phyloP scores from a whole-genome alignment of 176 grass and related monocot species.

The Cymbopogon citratus region DNA sequence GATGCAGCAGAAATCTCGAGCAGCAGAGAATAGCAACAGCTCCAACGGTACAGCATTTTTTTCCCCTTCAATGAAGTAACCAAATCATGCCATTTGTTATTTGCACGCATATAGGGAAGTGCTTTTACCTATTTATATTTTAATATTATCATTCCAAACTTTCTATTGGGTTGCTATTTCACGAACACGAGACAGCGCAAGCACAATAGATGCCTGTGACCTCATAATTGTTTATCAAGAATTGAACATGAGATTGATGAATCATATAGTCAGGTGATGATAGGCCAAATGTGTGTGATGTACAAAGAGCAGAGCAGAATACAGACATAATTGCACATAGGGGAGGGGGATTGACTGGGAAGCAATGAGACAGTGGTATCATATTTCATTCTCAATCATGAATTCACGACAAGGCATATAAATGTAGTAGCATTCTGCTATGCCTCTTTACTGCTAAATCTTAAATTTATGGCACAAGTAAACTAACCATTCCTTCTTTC shows the following conservation, averaged over 20 bases:
- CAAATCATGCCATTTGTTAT: background rate
- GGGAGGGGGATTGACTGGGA: background rate
- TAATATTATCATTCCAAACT: background rate
- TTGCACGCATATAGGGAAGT: background rate
- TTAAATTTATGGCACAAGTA: constrained; percentile 13
- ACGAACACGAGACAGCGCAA: background rate
- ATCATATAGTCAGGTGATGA: background rate
- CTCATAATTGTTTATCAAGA: constrained; percentile 16
- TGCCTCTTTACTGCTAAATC: constrained; percentile 1
- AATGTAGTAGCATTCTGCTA: background rate
- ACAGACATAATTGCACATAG: background rate
- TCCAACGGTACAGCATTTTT: background rate
- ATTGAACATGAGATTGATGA: constrained; percentile 7
- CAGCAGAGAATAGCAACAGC: too few relatives aligned
- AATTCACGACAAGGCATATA: background rate
- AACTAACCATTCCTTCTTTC: constrained; percentile 89
- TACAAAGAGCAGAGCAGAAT: background rate
- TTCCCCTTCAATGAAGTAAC: background rate
- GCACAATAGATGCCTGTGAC: background rate
- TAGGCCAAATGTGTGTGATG: background rate
- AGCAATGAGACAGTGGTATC: background rate
- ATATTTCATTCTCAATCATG: background rate
- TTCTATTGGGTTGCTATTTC: background rate
- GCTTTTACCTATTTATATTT: background rate
- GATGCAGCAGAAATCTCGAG: background rate